phyloP scores from a whole-genome alignment of 2,329 filamentous ascomycete genomes.

The Ascochyta pisi region DNA sequence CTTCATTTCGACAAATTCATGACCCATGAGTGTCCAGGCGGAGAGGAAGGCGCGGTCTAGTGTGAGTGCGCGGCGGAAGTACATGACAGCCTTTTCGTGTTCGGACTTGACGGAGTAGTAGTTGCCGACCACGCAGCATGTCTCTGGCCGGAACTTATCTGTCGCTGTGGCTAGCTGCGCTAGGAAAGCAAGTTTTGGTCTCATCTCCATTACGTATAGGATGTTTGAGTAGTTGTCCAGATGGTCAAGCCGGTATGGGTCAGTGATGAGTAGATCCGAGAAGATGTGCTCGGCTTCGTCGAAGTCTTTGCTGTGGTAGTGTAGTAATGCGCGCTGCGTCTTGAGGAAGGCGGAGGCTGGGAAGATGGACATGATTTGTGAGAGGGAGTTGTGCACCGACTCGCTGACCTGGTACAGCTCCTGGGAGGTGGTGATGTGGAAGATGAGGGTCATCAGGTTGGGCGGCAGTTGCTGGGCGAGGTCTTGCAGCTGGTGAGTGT shows the following conservation, averaged over 20 bases:
- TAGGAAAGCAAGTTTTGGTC: slow-evolving; percentile 89
- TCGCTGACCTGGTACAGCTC: slow-evolving; percentile 89
- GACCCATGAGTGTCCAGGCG: slow-evolving; percentile 98
- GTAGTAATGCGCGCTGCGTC: slow-evolving; percentile 84
- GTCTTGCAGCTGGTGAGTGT: slow-evolving; percentile 1
- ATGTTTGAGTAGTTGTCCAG: slow-evolving; percentile 98
- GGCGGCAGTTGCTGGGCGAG: slow-evolving; percentile 71
- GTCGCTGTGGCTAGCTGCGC: slow-evolving; percentile 89
- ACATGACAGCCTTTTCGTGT: slow-evolving; percentile 97
- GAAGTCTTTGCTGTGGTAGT: slow-evolving; percentile 87
- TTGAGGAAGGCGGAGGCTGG: slow-evolving; percentile 87
- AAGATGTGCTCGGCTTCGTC: slow-evolving; percentile 69
- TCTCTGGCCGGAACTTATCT: slow-evolving; percentile 96
- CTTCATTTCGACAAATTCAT: slow-evolving; percentile 98
- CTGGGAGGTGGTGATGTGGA: slow-evolving; percentile 87
- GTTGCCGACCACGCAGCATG: slow-evolving; percentile 95
- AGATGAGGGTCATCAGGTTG: slow-evolving; percentile 93
- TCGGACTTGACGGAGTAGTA: slow-evolving; percentile 94
- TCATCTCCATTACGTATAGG: slow-evolving; percentile 86
- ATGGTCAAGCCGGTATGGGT: slow-evolving; percentile 78
- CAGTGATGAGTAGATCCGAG: slow-evolving; percentile 71
- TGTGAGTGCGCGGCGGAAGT: slow-evolving; percentile 91
- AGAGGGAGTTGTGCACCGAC: slow-evolving; percentile 74
- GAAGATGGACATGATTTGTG: slow-evolving; percentile 83
- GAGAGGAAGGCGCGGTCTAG: slow-evolving; percentile 90